A percentile compares a stretch with the other conserved stretches of the same genome.
phyloP scores from a whole-genome alignment of 2,329 filamentous ascomycete genomes.

The Penicillium sp. region DNA sequence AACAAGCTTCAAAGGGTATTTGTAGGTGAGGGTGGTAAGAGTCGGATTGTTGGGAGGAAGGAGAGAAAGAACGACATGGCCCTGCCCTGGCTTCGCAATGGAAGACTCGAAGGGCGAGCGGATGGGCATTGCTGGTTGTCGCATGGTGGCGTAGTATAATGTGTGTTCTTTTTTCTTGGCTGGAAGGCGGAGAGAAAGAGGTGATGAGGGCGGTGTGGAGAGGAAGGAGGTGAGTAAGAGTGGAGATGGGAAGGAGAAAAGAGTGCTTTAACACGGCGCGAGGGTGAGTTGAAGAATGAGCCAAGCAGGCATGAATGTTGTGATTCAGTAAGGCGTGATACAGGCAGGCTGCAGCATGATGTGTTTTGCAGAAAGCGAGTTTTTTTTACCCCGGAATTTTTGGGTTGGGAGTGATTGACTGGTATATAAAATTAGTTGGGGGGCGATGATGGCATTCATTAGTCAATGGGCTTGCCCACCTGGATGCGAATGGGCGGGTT shows the following conservation, averaged over 20 bases:
- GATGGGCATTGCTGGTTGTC: constrained; percentile 37
- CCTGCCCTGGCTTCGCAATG: constrained; percentile 75
- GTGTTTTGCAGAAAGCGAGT: constrained; percentile 11
- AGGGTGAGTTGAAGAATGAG: constrained; percentile 9
- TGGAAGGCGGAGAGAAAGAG: constrained; percentile 1
- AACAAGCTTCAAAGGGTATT: constrained; percentile 94
- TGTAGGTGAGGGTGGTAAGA: constrained; percentile 77
- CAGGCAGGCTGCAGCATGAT: constrained; percentile 20
- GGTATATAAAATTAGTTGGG: constrained; percentile 25
- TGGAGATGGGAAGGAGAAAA: constrained; percentile 5
- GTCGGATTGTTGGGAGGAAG: constrained; percentile 73
- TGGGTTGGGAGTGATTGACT: constrained; percentile 9
- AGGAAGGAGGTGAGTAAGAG: neutral
- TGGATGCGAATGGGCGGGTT: constrained; percentile 8
- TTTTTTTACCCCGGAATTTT: constrained; percentile 24
- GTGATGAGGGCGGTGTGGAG: neutral
- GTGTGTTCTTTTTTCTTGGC: constrained; percentile 2
- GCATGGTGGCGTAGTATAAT: constrained; percentile 19
- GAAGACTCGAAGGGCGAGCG: constrained; percentile 77
- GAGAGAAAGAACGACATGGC: constrained; percentile 72
- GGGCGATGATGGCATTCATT: constrained; percentile 25
- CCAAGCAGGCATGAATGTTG: constrained; percentile 16
- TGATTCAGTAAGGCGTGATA: constrained; percentile 12
- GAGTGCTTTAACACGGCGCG: constrained; percentile 14
- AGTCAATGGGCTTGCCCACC: constrained; percentile 16